phyloP scores from a whole-genome alignment of 2,329 filamentous ascomycete species.

The Botrytis galanthina region DNA sequence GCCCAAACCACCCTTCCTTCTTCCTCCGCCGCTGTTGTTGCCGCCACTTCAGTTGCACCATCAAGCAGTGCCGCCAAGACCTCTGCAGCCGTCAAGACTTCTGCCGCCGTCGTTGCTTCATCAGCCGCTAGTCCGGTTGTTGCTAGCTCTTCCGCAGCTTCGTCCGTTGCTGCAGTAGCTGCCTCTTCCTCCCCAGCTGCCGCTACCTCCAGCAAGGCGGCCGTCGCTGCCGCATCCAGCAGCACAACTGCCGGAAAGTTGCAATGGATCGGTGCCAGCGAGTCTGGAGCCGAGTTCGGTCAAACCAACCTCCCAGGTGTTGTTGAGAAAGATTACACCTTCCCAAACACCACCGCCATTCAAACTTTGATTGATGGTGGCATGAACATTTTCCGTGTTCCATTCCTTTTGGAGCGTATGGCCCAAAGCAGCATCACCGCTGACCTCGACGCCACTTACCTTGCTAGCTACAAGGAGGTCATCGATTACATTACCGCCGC shows the following conservation, averaged over 20 bases:
- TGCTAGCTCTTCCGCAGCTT: not conserved
- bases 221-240: not conserved
- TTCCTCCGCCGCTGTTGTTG: slow-evolving; percentile 7
- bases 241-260: slow-evolving; percentile 22
- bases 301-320: slow-evolving; percentile 53
- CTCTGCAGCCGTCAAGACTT: not conserved
- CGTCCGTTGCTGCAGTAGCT: not conserved
- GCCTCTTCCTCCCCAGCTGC: not conserved
- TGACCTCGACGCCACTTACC: slow-evolving; percentile 44
- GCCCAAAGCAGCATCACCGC: slow-evolving; percentile 49
- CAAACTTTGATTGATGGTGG: slow-evolving; percentile 21
- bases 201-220: not conserved
- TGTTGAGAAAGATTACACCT: slow-evolving; percentile 58
- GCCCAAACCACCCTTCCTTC: slow-evolving; percentile 3
- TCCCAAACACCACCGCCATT: slow-evolving; percentile 47
- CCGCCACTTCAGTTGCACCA: slow-evolving; percentile 7
- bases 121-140: not conserved
- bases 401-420: slow-evolving; percentile 56
- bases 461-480: slow-evolving; percentile 43
- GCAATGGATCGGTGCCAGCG: slow-evolving; percentile 32
- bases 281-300: slow-evolving; percentile 64
- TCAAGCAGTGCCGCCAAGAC: not conserved
- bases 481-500: slow-evolving; percentile 49
- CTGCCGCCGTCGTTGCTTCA: not conserved
- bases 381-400: slow-evolving; percentile 23